A percentile compares a stretch with the other conserved stretches of the same genome.
Conservation (phyloP, 169 alveolate species). For the Plasmodium fragile region DNA sequence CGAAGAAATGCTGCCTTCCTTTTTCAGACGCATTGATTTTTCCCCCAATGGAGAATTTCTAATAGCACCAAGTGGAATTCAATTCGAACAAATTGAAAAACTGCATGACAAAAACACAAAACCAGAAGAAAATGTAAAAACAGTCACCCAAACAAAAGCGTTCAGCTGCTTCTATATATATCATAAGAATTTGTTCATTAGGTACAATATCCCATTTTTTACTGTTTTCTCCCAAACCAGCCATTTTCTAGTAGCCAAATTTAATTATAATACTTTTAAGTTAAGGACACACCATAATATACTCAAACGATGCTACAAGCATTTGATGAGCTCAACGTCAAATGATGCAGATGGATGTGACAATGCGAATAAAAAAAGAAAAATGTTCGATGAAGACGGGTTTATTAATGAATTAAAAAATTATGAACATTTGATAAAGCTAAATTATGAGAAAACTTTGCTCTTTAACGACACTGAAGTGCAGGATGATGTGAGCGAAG, state of each 20-base stretch:
- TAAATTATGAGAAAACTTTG: conserved; percentile 65
- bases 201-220: conserved; percentile 71
- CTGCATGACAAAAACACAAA: conserved; percentile 36
- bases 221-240: conserved; percentile 74
- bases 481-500: conserved; percentile 42
- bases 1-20: conserved; percentile 89
- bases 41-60: conserved; percentile 91
- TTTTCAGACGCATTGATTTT: conserved; percentile 92
- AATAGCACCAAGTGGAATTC: conserved; percentile 91
- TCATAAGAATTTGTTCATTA: conserved; percentile 66
- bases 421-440: conserved; percentile 32
- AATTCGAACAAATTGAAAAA: conserved; percentile 76
- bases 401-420: conserved; percentile 37
- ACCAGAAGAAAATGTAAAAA: conserved; percentile 52
- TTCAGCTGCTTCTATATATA: conserved; percentile 74
- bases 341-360: not conserved
- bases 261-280: conserved; percentile 58
- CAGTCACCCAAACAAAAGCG: conserved; percentile 48
- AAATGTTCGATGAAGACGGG: conserved; percentile 23
- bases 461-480: conserved; percentile 55
- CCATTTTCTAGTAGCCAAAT: conserved; percentile 74
- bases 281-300: conserved; percentile 57
- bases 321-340: not conserved
- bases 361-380: conserved; percentile 49
- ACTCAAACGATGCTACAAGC: conserved; percentile 65